A percentile compares a stretch with the other conserved stretches of the same genome.
Evolutionary conservation across 331 rosid genomes (phyloP).

Genomic region (Rhamnella rubrinervis): DNA sequence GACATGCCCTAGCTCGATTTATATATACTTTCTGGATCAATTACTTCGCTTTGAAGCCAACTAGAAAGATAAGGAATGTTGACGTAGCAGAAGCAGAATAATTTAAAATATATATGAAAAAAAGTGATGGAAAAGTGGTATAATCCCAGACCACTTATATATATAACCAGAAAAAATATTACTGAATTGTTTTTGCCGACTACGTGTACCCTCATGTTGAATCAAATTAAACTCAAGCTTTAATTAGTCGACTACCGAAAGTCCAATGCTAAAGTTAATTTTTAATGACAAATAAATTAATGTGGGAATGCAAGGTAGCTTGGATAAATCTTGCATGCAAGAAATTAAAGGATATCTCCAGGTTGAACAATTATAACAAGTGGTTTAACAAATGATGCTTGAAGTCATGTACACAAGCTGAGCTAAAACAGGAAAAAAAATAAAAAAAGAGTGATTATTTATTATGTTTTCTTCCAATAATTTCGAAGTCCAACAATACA

Average conservation of each 20-base stretch:
- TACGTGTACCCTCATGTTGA: background rate
- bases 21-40: too few relatives aligned
- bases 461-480: background rate
- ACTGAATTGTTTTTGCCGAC: background rate
- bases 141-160: background rate
- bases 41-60: too few relatives aligned
- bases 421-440: background rate
- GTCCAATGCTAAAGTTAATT: constrained; percentile 3
- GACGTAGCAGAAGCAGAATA: too few relatives aligned
- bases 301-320: background rate
- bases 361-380: too few relatives aligned
- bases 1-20: too few relatives aligned
- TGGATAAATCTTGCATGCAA: too few relatives aligned
- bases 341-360: too few relatives aligned
- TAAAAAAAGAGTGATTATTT: background rate
- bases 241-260: constrained; percentile 5
- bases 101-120: too few relatives aligned
- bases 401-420: too few relatives aligned
- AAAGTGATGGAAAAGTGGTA: too few relatives aligned
- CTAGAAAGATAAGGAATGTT: too few relatives aligned
- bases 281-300: background rate
- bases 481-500: constrained; percentile 43
- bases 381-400: too few relatives aligned
- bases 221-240: background rate
- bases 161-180: background rate